Conservation (phyloP, 2,329 filamentous ascomycete genomes). For the Penicillium sp. region DNA sequence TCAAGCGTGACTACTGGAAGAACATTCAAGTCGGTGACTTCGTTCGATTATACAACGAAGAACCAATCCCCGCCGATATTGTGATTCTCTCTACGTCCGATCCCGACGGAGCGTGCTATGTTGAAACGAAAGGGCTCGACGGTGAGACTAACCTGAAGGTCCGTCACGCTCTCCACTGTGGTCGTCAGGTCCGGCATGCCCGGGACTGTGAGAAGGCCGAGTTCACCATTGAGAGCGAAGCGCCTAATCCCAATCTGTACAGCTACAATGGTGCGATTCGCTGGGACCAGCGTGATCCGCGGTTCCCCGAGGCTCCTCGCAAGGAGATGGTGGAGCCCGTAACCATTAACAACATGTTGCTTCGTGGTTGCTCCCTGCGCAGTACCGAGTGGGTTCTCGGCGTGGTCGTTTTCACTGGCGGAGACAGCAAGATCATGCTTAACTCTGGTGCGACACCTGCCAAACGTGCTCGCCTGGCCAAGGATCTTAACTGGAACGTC, state of each 20-base stretch:
- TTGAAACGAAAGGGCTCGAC: slow-evolving; percentile 97
- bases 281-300: slow-evolving; percentile 71
- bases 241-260: slow-evolving; percentile 89
- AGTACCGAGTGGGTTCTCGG: slow-evolving; percentile 97
- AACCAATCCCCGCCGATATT: slow-evolving; percentile 89
- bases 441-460: slow-evolving; percentile 93
- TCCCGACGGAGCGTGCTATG: slow-evolving; percentile 87
- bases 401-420: slow-evolving; percentile 87
- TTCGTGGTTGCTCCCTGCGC: slow-evolving; percentile 86
- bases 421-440: slow-evolving; percentile 99
- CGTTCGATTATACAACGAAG: slow-evolving; percentile 91
- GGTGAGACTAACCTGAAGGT: slow-evolving; percentile 98
- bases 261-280: slow-evolving; percentile 85
- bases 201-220: slow-evolving; percentile 85
- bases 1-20: slow-evolving; percentile 94
- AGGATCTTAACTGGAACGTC: slow-evolving; percentile 95
- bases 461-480: slow-evolving; percentile 85
- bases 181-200: slow-evolving; percentile 77
- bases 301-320: slow-evolving; percentile 57
- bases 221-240: slow-evolving; percentile 85
- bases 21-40: slow-evolving; percentile 93
- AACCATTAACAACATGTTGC: slow-evolving; percentile 87
- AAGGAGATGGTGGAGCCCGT: slow-evolving; percentile 87
- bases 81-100: slow-evolving; percentile 92
- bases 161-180: slow-evolving; percentile 81